These are phyloP conservation scores for Alisma plantagoaquatica DNA, from an alignment of 106 monocot species.

Conservation along the genomic window DNA sequence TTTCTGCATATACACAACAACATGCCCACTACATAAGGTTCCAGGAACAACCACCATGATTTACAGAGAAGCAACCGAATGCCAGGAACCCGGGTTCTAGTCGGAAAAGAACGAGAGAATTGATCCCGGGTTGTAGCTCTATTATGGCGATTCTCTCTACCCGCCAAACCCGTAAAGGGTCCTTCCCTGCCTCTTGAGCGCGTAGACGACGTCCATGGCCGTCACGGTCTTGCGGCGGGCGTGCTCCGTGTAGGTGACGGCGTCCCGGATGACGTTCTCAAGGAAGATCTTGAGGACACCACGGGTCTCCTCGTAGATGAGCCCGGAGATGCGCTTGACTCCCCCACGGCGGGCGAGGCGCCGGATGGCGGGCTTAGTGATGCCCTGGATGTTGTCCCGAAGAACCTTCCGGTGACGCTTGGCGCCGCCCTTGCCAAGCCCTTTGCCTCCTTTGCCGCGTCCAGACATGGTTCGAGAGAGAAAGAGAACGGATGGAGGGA, in stretches of 20 bases:
- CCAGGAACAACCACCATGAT: no score
- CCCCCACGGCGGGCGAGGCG: slow-evolving; percentile 56
- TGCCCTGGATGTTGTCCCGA: slow-evolving; percentile 78
- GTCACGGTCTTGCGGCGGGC: slow-evolving; percentile 26
- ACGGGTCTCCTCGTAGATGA: slow-evolving; percentile 65
- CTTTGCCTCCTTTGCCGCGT: slow-evolving; percentile 6
- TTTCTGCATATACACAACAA: no score
- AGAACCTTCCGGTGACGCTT: slow-evolving; percentile 70
- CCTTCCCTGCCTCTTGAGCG: slow-evolving; percentile 25
- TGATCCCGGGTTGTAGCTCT: no score
- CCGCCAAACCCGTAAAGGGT: slow-evolving; percentile 26
- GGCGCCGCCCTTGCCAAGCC: slow-evolving; percentile 42
- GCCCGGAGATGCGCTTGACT: slow-evolving; percentile 51
- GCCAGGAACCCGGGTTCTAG: no score
- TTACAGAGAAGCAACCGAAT: no score
- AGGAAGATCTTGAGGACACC: slow-evolving; percentile 71
- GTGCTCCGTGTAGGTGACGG: slow-evolving; percentile 55
- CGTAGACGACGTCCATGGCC: slow-evolving; percentile 29
- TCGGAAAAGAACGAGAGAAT: no score
- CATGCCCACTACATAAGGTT: no score
- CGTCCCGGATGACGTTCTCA: slow-evolving; percentile 57
- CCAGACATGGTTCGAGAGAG: no score
- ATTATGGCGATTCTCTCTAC: no score
- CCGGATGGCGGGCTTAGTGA: slow-evolving; percentile 79
- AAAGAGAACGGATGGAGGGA: no score